Conservation (phyloP, 208 protist genomes). For the Acanthamoeba healyi region DNA sequence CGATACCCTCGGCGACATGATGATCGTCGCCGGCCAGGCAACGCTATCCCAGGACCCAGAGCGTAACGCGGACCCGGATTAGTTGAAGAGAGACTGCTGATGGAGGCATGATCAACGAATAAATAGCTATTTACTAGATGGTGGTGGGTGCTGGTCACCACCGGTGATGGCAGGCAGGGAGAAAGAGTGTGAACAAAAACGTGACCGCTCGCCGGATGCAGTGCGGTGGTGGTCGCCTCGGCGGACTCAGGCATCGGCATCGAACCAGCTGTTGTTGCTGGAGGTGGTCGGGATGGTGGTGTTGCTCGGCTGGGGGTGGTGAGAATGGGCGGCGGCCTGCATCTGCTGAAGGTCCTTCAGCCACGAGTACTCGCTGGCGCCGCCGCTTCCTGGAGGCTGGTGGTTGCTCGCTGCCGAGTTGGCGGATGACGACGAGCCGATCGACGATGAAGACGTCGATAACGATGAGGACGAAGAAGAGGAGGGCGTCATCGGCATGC, state of each 20-base stretch:
- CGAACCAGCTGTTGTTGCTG: neutral
- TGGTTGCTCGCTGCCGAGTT: neutral
- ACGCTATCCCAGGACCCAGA: too few relatives aligned
- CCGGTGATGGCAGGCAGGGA: too few relatives aligned
- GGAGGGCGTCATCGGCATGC: neutral
- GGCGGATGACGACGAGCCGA: neutral
- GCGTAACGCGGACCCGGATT: too few relatives aligned
- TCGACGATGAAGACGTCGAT: neutral
- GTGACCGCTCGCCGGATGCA: neutral
- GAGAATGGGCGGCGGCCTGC: neutral
- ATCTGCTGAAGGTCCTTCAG: neutral
- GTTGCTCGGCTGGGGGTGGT: neutral
- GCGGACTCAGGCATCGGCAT: neutral
- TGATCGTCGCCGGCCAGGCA: too few relatives aligned
- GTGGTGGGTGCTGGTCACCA: too few relatives aligned
- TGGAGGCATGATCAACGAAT: too few relatives aligned
- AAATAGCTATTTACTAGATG: too few relatives aligned
- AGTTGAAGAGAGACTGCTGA: too few relatives aligned
- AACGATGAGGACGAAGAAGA: neutral
- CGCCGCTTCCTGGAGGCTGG: neutral
- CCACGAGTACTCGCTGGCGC: slow-evolving; percentile 38
- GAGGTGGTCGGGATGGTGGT: too few relatives aligned
- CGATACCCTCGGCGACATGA: too few relatives aligned
- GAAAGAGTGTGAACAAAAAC: neutral
- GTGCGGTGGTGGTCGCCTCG: neutral